phyloP scores from a whole-genome alignment of 371 early-diverging fungal genomes.

The Zychaea mexicana region DNA sequence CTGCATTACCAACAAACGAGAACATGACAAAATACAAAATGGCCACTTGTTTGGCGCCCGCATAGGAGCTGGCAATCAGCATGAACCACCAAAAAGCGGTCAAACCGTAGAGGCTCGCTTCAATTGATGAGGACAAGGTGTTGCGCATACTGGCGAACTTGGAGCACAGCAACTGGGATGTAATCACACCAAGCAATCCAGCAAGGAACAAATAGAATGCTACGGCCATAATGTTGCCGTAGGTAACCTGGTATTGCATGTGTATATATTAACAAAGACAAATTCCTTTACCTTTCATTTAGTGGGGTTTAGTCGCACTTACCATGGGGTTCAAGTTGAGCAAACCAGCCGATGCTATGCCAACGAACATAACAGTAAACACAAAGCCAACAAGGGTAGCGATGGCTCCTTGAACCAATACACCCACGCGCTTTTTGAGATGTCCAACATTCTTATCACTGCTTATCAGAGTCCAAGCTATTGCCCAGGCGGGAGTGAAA shows the following conservation, averaged over 20 bases:
- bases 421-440: slow-evolving; percentile 16
- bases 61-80: slow-evolving; percentile 26
- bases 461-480: slow-evolving; percentile 24
- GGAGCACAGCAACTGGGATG: slow-evolving; percentile 30
- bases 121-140: slow-evolving; percentile 9
- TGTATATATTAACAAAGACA: background rate
- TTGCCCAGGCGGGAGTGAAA: slow-evolving; percentile 27
- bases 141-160: slow-evolving; percentile 16
- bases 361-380: slow-evolving; percentile 12
- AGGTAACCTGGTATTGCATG: slow-evolving; percentile 24
- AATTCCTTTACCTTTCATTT: background rate
- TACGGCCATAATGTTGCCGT: slow-evolving; percentile 39
- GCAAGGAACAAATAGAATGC: slow-evolving; percentile 16
- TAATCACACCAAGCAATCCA: slow-evolving; percentile 16
- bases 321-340: slow-evolving; percentile 34
- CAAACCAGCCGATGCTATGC: slow-evolving; percentile 17
- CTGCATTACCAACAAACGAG: slow-evolving; percentile 34
- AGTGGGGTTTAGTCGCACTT: background rate
- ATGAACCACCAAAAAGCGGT: slow-evolving; percentile 55
- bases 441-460: background rate
- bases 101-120: slow-evolving; percentile 36
- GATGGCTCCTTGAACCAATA: slow-evolving; percentile 27
- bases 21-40: slow-evolving; percentile 48
- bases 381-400: slow-evolving; percentile 26
- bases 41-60: slow-evolving; percentile 35